phyloP scores from a whole-genome alignment of 208 protist species.

The Acanthamoeba divionensis region DNA sequence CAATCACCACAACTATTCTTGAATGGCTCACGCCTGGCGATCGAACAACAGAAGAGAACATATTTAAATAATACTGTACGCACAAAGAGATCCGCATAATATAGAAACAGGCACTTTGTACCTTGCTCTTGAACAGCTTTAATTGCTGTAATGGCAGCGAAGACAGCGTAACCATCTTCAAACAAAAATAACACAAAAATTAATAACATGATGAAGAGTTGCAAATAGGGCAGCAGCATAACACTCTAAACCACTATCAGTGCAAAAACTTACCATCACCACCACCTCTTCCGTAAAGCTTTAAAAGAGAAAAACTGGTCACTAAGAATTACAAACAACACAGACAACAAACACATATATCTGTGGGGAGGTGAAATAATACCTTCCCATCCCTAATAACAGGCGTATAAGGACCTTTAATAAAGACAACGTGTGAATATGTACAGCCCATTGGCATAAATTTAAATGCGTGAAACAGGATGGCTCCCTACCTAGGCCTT shows the following conservation, averaged over 20 bases:
- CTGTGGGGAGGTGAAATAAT: not conserved
- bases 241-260: too few species aligned
- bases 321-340: conserved; percentile 26
- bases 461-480: too few species aligned
- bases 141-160: conserved; percentile 57
- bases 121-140: conserved; percentile 57
- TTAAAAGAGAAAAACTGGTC: not conserved
- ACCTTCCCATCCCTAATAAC: conserved; percentile 59
- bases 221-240: too few species aligned
- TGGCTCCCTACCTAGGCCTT: too few species aligned
- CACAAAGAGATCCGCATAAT: not conserved
- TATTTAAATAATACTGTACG: not conserved
- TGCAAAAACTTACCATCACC: conserved; percentile 64
- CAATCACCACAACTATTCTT: conserved; percentile 61
- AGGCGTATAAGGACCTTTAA: conserved; percentile 65
- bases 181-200: too few species aligned
- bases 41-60: not conserved
- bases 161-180: conserved; percentile 51
- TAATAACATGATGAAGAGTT: too few species aligned
- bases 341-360: not conserved
- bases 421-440: too few species aligned
- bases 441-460: too few species aligned
- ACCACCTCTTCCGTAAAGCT: conserved; percentile 67
- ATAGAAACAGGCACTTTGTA: not conserved
- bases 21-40: not conserved